Evolutionary conservation across 2,329 filamentous ascomycete genomes (phyloP), one percentile per base, ranked within the genome.

Genomic region (Calonectria pauciramosa): DNA sequence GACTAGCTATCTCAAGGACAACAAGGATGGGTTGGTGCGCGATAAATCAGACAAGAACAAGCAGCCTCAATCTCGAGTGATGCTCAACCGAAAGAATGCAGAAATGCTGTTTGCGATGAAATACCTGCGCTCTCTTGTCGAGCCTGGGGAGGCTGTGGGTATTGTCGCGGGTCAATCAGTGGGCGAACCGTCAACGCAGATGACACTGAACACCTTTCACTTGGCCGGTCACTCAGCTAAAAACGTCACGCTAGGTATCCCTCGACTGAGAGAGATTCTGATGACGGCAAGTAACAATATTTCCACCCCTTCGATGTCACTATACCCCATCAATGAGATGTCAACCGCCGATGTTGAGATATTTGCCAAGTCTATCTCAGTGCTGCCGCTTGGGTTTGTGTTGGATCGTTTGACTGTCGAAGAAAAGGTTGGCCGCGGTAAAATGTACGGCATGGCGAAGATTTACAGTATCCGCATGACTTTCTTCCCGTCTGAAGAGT

Each of bases 161-260:
- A 97, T 99, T 76, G 95, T 99, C 73, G 97, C 97, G 66, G 96
- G 96, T 13, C 97, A 99, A 86, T 99, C 96, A 38, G 93, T 99
- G 52, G 97, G 97, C 83, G 97, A 99, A 83, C 97, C 97, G 11
- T 98, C 96, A 3, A 99, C 97, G 14, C 97, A 99, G 85, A 99
- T 99, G 97, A 99, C 97, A 10, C 88, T 99, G 70, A 99, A 99
- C 87, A 99, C 97, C 34, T 99, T 99, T 91, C 97, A 99, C 91
- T 95, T 99, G 91, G 97, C 97, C 85, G 97, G 97, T 82, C 96
- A 99, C 89, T 96, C 97, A 26, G 94, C 97, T 36, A 99, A 98
- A 90, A 99, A 99, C 90, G 97, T 99, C 83, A 99, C 97, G 0
- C 91, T 98, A 26, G 97, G 97, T 95, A 99, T 99, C 83, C 97